Percentiles rank a stretch among this genome's conserved stretches.
These are phyloP conservation scores for Candida mattraensis DNA, from an alignment of 805 yeast genomes.

Conservation along the genomic window DNA sequence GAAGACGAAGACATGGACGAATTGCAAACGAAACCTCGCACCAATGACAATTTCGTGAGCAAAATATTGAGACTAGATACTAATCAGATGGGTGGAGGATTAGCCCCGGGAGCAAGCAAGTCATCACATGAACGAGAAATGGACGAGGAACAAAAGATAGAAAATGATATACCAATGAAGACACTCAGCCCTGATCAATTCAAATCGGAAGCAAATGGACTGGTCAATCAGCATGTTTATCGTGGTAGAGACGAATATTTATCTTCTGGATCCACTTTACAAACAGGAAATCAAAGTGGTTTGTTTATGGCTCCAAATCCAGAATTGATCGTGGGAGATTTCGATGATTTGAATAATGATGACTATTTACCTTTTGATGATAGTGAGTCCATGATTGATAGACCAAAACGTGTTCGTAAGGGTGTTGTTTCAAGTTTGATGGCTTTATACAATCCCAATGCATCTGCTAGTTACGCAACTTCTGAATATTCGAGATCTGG, in stretches of 20 bases:
- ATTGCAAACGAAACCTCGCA: background rate
- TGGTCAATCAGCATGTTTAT: constrained; percentile 49
- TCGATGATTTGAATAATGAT: constrained; percentile 33
- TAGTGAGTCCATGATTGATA: constrained; percentile 43
- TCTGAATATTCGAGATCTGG: constrained; percentile 22
- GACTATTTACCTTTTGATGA: constrained; percentile 42
- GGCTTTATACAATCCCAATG: constrained; percentile 54
- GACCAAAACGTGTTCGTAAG: constrained; percentile 66
- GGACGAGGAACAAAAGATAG: constrained; percentile 37
- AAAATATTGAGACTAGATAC: constrained; percentile 13
- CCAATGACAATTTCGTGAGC: constrained; percentile 11
- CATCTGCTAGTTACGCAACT: constrained; percentile 29
- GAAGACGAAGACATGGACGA: background rate
- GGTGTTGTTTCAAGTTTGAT: constrained; percentile 83
- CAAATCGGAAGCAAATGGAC: constrained; percentile 52
- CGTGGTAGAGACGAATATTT: constrained; percentile 23
- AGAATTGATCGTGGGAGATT: constrained; percentile 33
- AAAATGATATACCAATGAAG: constrained; percentile 19
- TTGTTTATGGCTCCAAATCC: constrained; percentile 33
- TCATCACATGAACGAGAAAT: constrained; percentile 32
- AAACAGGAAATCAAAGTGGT: constrained; percentile 7
- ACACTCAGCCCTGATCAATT: constrained; percentile 36
- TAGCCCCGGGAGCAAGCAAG: constrained; percentile 19
- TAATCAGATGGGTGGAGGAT: constrained; percentile 15
- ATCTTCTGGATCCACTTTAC: constrained; percentile 18